Percentiles rank a stretch among this genome's conserved stretches.
Evolutionary conservation across 345 rosid genomes (phyloP).

Genomic region (Corymbia maculata): DNA sequence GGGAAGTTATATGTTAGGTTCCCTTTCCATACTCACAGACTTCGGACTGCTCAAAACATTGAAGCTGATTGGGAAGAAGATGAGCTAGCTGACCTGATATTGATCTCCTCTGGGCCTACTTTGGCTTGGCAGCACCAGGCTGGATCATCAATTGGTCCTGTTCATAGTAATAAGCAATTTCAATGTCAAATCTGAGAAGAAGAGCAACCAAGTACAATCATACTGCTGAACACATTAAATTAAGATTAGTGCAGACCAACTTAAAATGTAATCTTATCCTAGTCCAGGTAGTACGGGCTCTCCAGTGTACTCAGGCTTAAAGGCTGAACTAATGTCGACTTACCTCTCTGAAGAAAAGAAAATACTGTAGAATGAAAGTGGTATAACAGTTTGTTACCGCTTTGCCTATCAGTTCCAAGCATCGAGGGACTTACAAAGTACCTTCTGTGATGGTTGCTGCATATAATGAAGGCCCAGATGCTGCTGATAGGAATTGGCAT

Average conservation of each 20-base stretch:
- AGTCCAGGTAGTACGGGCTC: background rate
- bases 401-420: background rate
- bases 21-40: background rate
- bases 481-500: background rate
- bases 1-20: background rate
- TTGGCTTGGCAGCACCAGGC: background rate
- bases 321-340: background rate
- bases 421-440: background rate
- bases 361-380: background rate
- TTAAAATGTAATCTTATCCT: background rate
- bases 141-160: background rate
- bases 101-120: background rate
- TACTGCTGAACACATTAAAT: background rate
- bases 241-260: background rate
- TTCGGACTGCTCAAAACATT: background rate
- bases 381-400: background rate
- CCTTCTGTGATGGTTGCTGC: background rate
- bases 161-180: background rate
- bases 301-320: background rate
- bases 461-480: background rate
- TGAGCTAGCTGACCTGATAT: background rate
- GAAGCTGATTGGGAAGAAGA: background rate
- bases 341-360: background rate
- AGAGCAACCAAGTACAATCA: background rate
- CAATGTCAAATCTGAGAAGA: background rate